phyloP scores from a whole-genome alignment of 2,329 filamentous ascomycete species.

The Sodiomyces alkalinus region DNA sequence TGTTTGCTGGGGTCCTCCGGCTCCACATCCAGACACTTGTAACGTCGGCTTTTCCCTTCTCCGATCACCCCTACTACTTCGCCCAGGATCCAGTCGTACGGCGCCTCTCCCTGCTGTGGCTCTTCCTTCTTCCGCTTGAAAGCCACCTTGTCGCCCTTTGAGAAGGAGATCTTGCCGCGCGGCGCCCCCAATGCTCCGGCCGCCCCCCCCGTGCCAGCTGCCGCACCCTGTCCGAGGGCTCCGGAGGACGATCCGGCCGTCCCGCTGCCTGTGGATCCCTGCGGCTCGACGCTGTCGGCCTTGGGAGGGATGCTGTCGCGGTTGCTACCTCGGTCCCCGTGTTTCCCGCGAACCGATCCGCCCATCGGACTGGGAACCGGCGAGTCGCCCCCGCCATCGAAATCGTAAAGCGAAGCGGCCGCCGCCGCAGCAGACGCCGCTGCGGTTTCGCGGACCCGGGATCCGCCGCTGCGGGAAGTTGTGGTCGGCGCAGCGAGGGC shows the following conservation, averaged over 20 bases:
- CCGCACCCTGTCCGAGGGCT: not conserved
- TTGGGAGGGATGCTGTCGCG: conserved; percentile 40
- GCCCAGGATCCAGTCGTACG: conserved; percentile 56
- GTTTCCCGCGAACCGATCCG: conserved; percentile 14
- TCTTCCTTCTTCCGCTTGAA: conserved; percentile 43
- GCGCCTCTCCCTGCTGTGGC: conserved; percentile 26
- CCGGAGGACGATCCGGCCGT: conserved; percentile 13
- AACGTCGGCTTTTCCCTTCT: conserved; percentile 62
- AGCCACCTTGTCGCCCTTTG: conserved; percentile 48
- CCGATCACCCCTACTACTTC: conserved; percentile 62
- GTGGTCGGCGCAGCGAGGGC: conserved; percentile 10
- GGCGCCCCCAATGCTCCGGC: conserved; percentile 7
- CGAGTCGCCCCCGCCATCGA: conserved; percentile 28
- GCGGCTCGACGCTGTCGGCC: conserved; percentile 40
- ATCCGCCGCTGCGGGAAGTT: conserved; percentile 7
- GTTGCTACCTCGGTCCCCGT: conserved; percentile 19
- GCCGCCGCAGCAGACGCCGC: conserved; percentile 9
- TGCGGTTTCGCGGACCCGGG: conserved; percentile 4
- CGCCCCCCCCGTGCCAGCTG: conserved; percentile 7
- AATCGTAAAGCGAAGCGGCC: conserved; percentile 25
- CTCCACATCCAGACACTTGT: conserved; percentile 68
- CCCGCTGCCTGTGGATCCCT: conserved; percentile 22
- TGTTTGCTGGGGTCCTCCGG: conserved; percentile 55
- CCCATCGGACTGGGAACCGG: conserved; percentile 28
- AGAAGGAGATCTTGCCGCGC: conserved; percentile 35